These are phyloP conservation scores for Ichthyophthirius multifiliis DNA, from an alignment of 169 alveolate genomes.

Conservation along the genomic window DNA sequence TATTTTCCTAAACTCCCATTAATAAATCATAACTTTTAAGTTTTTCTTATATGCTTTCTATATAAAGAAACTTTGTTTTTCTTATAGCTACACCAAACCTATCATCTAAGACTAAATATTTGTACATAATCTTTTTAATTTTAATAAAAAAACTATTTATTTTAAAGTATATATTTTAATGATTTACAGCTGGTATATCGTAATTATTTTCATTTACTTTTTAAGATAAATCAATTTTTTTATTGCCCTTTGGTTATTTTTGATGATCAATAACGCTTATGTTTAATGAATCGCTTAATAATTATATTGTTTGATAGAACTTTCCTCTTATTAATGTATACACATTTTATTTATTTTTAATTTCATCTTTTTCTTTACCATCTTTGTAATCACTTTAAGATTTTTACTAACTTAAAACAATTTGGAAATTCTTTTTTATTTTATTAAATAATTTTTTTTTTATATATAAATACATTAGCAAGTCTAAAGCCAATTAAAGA, in stretches of 20 bases:
- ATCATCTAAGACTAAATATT: not conserved
- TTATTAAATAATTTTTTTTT: not conserved
- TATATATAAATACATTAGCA: not conserved
- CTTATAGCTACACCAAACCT: not conserved
- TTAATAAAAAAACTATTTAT: not conserved
- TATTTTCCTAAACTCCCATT: not conserved
- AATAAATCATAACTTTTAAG: not conserved
- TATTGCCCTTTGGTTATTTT: not conserved
- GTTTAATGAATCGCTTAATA: not conserved
- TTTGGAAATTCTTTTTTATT: not conserved
- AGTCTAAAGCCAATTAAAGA: not conserved
- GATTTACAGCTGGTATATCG: not conserved
- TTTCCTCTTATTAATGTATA: not conserved
- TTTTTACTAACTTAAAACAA: too few species aligned
- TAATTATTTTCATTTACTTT: not conserved
- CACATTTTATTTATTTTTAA: not conserved
- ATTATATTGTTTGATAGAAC: not conserved
- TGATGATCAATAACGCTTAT: not conserved
- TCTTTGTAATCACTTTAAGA: too few species aligned
- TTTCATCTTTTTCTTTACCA: too few species aligned
- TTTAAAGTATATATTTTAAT: not conserved
- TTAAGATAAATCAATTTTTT: not conserved
- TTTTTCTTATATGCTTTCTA: not conserved
- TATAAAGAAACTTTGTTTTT: not conserved
- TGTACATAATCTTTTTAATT: not conserved